Evolutionary conservation across 2,329 filamentous ascomycete species (phyloP).

Genomic region (Pseudocercospora crystallina): DNA sequence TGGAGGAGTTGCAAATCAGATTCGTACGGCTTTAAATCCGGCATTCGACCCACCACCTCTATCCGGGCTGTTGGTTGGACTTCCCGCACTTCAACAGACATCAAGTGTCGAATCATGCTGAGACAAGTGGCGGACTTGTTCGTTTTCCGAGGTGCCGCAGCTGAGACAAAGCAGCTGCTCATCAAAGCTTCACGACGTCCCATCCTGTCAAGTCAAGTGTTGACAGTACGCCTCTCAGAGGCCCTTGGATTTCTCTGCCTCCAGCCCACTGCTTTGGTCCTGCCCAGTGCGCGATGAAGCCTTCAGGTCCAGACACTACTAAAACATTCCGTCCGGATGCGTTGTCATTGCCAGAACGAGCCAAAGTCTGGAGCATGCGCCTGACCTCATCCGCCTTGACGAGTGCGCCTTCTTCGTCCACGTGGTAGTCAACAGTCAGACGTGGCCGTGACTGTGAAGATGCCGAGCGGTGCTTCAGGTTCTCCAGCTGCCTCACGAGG

Average conservation of each 20-base stretch:
- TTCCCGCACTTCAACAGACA: too few species aligned
- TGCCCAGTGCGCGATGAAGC: constrained; percentile 79
- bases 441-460: constrained; percentile 30
- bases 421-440: constrained; percentile 69
- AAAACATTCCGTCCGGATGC: constrained; percentile 60
- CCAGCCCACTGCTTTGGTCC: constrained; percentile 75
- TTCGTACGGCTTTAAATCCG: constrained; percentile 1
- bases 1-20: constrained; percentile 8
- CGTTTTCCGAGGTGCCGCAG: too few species aligned
- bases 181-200: constrained; percentile 59
- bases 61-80: not conserved
- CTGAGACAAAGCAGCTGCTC: not conserved
- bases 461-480: constrained; percentile 49
- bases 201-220: constrained; percentile 59
- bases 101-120: too few species aligned
- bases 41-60: constrained; percentile 1
- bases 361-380: constrained; percentile 28
- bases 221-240: constrained; percentile 67
- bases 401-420: constrained; percentile 74
- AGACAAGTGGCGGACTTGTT: too few species aligned
- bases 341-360: constrained; percentile 23
- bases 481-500: constrained; percentile 63
- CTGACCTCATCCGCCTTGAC: constrained; percentile 51
- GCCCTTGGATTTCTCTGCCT: constrained; percentile 73
- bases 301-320: constrained; percentile 87